These are phyloP conservation scores for Erigeron philadelphicus DNA, from an alignment of 140 eudicot genomes.

Conservation along the genomic window DNA sequence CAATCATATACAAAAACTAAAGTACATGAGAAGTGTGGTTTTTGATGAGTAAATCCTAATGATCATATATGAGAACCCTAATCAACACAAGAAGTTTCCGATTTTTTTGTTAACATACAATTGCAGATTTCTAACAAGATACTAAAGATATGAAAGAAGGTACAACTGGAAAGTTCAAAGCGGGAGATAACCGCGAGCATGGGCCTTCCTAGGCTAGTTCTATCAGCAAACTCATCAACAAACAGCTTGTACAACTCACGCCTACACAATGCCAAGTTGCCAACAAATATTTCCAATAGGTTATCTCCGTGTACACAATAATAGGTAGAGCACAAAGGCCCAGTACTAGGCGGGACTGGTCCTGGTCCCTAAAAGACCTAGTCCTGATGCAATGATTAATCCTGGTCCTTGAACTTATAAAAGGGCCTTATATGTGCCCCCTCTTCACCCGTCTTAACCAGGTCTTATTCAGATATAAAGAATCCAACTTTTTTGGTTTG, in stretches of 20 bases:
- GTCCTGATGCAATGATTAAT: too few relatives aligned
- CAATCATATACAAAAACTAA: slow-evolving; percentile 20
- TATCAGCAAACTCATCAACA: slow-evolving; percentile 20
- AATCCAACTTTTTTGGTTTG: too few relatives aligned
- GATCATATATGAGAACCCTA: neutral
- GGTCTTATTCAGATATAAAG: too few relatives aligned
- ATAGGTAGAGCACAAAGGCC: neutral
- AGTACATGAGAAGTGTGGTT: neutral
- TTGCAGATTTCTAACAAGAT: slow-evolving; percentile 14
- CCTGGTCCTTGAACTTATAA: too few relatives aligned
- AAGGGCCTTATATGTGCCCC: too few relatives aligned
- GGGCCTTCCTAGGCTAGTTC: slow-evolving; percentile 7
- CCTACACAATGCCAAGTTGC: slow-evolving; percentile 23
- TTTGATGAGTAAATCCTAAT: neutral
- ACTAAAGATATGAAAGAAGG: slow-evolving; percentile 14
- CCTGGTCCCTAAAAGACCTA: neutral
- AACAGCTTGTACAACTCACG: slow-evolving; percentile 30
- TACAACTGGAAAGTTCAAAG: slow-evolving; percentile 9
- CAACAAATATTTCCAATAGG: neutral
- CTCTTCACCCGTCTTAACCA: too few relatives aligned
- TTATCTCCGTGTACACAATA: neutral
- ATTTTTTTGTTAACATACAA: neutral
- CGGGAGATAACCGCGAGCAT: slow-evolving; percentile 10
- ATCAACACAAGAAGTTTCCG: slow-evolving; percentile 2
- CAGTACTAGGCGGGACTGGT: neutral